Base-by-base conservation (phyloP, 345 rosid species). In the Acer yangbiense region DNA sequence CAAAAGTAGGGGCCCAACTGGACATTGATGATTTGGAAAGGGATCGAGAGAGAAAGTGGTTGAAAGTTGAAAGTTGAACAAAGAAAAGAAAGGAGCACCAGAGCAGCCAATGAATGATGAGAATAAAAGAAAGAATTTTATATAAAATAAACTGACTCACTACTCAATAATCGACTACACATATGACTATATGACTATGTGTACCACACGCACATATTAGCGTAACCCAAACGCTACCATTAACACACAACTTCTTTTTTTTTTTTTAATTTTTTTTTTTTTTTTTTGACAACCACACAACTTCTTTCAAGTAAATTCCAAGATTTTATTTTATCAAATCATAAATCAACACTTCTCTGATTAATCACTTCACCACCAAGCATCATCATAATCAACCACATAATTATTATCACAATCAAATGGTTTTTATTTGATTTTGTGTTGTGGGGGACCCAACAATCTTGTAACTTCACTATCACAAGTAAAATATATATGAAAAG, bases 331-430 rank as follows among this genome's bases (percentile, higher is more conserved):
- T 43, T 43, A 43, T 8, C 6, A 52, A 52, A 16, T 52, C 57
- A 52, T 16, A 52, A 52, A 9, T 35, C 18, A 27, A 27, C 43
- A 29, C 10, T 68, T 68, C 3, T 3, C 29, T 48, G 60, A 25
- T 72, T 72, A 57, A 58, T 71, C 48, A 71, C 65, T 72, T 58
- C 48, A 58, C 52, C 75, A 58, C 43, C 52, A 72, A 72, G 75
- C 74, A 54, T 70, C 61, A 23, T 18, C 74, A 32, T 57, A 27
- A 11, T 20, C 10, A 27, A 55, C 6, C 35, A 0, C 11, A 20
- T 20, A 1, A 58, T 18, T 9, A 58, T 18, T 8, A 8, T 58
- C 57, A 52, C 57, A 13, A 14, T 52, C n/a, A 0, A 52, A 52
- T 58, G 63, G 25, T 12, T 35, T 4, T 35, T 3, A 23, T 41